Evolutionary conservation across 2,329 filamentous ascomycete genomes (phyloP), one percentile per base, ranked within the genome.

Genomic region (Fusarium paranaense): DNA sequence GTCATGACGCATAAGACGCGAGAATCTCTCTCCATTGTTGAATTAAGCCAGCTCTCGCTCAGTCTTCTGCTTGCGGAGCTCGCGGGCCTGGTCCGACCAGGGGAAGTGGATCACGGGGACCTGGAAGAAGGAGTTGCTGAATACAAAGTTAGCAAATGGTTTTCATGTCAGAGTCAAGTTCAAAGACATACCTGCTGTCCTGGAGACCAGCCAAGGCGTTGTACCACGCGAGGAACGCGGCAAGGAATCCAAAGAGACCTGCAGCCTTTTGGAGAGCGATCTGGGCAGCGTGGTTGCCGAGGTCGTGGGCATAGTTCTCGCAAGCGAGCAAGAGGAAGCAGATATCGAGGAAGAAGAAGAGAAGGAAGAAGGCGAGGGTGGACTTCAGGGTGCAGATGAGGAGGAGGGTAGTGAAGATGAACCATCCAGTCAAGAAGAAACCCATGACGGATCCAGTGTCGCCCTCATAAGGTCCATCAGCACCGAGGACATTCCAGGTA

Each of bases 41-140:
- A 58, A 63, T 60, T 69, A 79, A 38, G 78, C 78, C 57, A 77
- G 64, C 47, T 72, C 71, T 66, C 75, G 77, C 60, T 81, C 79
- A 22, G 69, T 71, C 80, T 92, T 87, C 72, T 79, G 78, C 69
- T 80, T 81, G 70, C 91, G 89, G 70, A 81, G 82, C 82, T 91
- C 88, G 72, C 89, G 90, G 62, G 90, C 93, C 85, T 93, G 93
- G 78, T 93, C 92, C 40, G 94, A 96, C 96, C 96, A 98, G 63
- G 95, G 96, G 88, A 98, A 97, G 88, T 98, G 95, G 78, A 93
- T 92, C 73, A 98, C 95, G 61, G 95, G 96, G 71, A 97, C 91
- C 83, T 97, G 88, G 88, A 98, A 97, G 91, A 98, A 98, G 32
- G 90, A 92, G 85, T 92, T 92, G 87, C 94, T 97, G 52, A 64